phyloP scores from a whole-genome alignment of 139 green algal species.

The Volvox africanus region DNA sequence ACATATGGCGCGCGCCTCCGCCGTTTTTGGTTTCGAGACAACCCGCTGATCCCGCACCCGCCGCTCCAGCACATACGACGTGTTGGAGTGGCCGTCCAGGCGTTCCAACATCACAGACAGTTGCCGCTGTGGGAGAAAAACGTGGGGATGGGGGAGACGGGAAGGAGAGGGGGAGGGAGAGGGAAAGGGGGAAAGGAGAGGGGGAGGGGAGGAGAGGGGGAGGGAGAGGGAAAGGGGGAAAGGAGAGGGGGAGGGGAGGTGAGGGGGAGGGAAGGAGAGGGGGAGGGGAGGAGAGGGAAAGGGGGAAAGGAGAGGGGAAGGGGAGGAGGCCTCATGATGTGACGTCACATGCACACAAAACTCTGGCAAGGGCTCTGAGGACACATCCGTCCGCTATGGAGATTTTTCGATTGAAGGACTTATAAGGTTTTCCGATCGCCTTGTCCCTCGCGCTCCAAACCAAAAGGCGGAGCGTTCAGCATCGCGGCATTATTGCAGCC shows the following conservation, averaged over 20 bases:
- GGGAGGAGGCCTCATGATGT: not conserved
- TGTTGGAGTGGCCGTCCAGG: constrained; percentile 27
- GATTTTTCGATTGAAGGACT: too few species aligned
- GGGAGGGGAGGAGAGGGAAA: not conserved
- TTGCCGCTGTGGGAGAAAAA: constrained; percentile 7
- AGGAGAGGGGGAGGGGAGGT: not conserved
- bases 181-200: not conserved
- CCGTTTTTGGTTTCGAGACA: not conserved
- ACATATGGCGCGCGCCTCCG: not conserved
- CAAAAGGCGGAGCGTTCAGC: too few species aligned
- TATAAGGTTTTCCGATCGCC: too few species aligned
- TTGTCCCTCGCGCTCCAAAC: too few species aligned
- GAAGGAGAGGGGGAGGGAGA: not conserved
- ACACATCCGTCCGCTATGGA: too few species aligned
- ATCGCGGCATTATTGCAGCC: too few species aligned
- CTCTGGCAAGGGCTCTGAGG: too few species aligned
- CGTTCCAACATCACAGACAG: not conserved
- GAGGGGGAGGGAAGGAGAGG: too few species aligned
- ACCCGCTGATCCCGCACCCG: constrained; percentile 24
- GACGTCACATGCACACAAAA: too few species aligned
- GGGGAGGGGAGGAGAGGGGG: too few species aligned
- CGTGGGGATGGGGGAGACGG: not conserved
- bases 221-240: not conserved
- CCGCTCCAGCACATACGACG: constrained; percentile 24
- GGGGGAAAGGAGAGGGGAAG: not conserved